Evolutionary conservation across 2,329 filamentous ascomycete species (phyloP), one percentile per base, ranked within the genome.

Genomic region (Herpotrichia juniperi): DNA sequence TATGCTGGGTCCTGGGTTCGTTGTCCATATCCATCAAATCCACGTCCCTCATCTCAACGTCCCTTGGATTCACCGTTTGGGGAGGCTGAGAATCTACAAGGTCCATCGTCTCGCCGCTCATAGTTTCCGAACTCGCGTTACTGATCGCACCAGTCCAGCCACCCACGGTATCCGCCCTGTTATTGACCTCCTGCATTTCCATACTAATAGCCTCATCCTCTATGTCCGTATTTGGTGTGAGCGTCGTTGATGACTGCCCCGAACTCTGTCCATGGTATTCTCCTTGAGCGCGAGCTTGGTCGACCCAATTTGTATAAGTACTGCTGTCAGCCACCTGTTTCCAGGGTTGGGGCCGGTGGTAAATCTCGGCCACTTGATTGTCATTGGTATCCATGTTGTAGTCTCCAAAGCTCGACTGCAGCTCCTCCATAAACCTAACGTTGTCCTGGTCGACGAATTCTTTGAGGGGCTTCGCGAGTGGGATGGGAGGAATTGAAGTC

Each of bases 361-460:
- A 70, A 11, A 52, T 52, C 10, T 55, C 62, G 14, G 28, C 30
- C 12, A 17, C 28, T n/a, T 45, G 50, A 1, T 40, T 19, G 26
- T 35, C 50, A 4, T 49, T 37, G 3, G 50, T 46, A 6, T 25
- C 48, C 19, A 4, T 3, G 8, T 52, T 42, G 25, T 57, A 54
- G 14, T 56, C 53, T 8, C 42, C 51, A 7, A 50, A 57, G 2
- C 53, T 53, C 17, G 34, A 37, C 31, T 44, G 24, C n/a, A 74
- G 22, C 22, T 74, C 68, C 28, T 71, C 58, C 21, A 66, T 35
- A 47, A 74, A 73, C n/a, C 49, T 57, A 2, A 64, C 58, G 42
- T 81, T 83, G 58, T 84, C 81, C 37, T 67, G 68, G 28, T 78
- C 73, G n/a, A 82, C 76, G 51, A 84, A 83, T 24, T 73, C 59